Base-by-base conservation (phyloP, 1,284 basidiomycete species). In the Ganoderma multipileum region DNA sequence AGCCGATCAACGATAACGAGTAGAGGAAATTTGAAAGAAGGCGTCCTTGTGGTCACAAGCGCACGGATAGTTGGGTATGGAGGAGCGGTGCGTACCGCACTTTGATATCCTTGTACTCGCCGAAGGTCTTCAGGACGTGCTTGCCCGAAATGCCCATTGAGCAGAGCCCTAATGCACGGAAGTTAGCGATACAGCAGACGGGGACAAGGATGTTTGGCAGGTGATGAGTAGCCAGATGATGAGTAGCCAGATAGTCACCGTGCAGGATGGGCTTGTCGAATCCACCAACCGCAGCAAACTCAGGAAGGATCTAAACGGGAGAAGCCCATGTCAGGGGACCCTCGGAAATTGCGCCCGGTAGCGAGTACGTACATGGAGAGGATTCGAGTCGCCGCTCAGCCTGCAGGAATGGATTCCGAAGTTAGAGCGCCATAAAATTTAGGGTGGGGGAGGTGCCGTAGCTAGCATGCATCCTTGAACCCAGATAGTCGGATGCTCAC, bases 81-180 rank as follows among this genome's bases (percentile, higher is more conserved):
- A 26, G 26, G 26, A 14, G n/a, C 61, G 42, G 11, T 20, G 79
- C 87, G 76, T 76, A 97, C 88, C 97, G 90, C 70, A 96, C 96
- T 89, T 99, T 99, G 85, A 99, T 98, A 80, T 98, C 95, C 77
- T 90, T 90, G 84, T 88, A 97, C 9, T 88, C 81, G 30, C 97
- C 97, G 78, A 90, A 99, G 2, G 91, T 86, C 81, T 97, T 93
- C 76, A 94, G 81, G 55, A 99, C 89, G 78, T 98, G 95, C 83
- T 98, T 98, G n/a, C 92, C 95, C 11, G 96, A 89, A 71, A 99
- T 92, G 62, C 97, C 97, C 87, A 98, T 94, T 57, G 87, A 94
- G 84, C 96, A 99, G 7, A 99, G 88, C 30, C 93, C 92, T 87
- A 83, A 78, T 42, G 57, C 52, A 20, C 47, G 71, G 42, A 55